Percentiles rank a stretch among this genome's conserved stretches.
Evolutionary conservation across 208 protist species (phyloP).

Genomic region (Crithidia acanthocephali): DNA sequence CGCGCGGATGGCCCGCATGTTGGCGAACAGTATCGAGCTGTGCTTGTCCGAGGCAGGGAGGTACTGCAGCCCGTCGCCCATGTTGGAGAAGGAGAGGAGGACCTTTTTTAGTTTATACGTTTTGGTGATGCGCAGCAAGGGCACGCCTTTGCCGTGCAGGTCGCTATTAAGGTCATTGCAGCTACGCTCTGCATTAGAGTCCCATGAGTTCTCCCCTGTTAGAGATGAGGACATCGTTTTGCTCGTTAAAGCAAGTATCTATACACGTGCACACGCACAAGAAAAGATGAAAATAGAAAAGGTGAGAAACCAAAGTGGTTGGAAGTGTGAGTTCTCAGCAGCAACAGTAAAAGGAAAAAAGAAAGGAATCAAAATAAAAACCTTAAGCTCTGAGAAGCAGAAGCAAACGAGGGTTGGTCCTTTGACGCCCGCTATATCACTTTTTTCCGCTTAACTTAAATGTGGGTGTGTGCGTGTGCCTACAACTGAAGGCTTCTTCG

Average conservation of each 20-base stretch:
- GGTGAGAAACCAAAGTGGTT: neutral
- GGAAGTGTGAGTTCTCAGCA: neutral
- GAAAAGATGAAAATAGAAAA: constrained; percentile 7
- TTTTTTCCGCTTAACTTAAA: too few relatives aligned
- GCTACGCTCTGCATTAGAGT: constrained; percentile 21
- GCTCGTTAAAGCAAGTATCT: neutral
- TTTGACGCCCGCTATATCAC: neutral
- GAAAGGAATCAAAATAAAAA: neutral
- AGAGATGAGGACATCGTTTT: constrained; percentile 15
- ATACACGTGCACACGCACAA: neutral
- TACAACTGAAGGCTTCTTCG: too few relatives aligned
- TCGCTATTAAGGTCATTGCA: constrained; percentile 22
- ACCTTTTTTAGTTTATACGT: constrained; percentile 25
- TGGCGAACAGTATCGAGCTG: constrained; percentile 43
- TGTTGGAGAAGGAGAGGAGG: constrained; percentile 11
- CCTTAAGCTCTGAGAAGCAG: neutral
- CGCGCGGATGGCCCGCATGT: constrained; percentile 39
- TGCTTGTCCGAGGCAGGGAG: constrained; percentile 20
- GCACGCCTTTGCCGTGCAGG: constrained; percentile 24
- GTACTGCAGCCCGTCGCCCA: constrained; percentile 31
- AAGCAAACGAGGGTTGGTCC: neutral
- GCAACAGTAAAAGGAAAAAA: neutral
- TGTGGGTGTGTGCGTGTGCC: too few relatives aligned
- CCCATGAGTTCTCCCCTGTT: constrained; percentile 10
- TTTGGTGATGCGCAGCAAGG: constrained; percentile 20